Percentiles rank a stretch among this genome's conserved stretches.
Conservation (phyloP, 2,329 filamentous ascomycete genomes). For the Talaromyces pinophilus region DNA sequence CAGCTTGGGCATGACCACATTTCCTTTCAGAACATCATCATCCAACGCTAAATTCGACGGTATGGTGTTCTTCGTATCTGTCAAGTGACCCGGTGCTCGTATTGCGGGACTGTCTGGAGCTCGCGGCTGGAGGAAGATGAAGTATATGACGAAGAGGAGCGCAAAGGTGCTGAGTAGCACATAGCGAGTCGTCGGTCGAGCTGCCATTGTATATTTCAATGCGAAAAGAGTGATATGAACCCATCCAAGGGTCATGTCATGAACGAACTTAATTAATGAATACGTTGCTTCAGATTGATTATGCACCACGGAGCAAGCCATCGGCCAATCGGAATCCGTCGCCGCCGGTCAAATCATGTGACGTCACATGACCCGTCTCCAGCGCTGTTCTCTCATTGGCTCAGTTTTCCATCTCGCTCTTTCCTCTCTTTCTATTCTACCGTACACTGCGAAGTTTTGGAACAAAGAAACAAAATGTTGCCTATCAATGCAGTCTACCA, state of each 20-base stretch:
- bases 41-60: constrained; percentile 31
- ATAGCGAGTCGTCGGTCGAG: constrained; percentile 41
- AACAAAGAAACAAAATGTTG: neutral
- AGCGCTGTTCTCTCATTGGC: neutral
- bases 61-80: constrained; percentile 27
- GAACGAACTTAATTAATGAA: neutral
- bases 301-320: neutral
- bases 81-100: constrained; percentile 45
- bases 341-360: neutral
- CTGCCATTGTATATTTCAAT: constrained; percentile 32
- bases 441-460: neutral
- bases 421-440: neutral
- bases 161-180: constrained; percentile 38
- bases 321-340: neutral
- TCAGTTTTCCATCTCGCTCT: neutral
- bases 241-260: neutral
- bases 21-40: constrained; percentile 45
- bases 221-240: neutral
- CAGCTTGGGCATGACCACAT: constrained; percentile 49
- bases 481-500: constrained; percentile 1
- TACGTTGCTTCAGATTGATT: constrained; percentile 4
- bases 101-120: constrained; percentile 41
- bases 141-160: constrained; percentile 39
- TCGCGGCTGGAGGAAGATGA: constrained; percentile 42
- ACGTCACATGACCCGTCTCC: neutral